Evolutionary conservation across 352 stramenopile species (phyloP).

Genomic region (Pythium plurisporium): DNA sequence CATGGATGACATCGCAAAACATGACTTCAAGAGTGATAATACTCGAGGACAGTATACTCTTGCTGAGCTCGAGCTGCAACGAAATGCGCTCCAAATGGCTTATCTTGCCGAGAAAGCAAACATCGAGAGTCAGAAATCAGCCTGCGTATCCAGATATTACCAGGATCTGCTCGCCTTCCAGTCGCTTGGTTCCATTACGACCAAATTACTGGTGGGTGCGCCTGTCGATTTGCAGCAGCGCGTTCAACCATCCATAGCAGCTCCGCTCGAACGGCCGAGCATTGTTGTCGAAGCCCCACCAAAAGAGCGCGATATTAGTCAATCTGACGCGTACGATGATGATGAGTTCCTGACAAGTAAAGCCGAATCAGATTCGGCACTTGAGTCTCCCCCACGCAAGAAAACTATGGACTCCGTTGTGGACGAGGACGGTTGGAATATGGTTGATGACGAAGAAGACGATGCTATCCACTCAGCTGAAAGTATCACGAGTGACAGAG

Average conservation of each 20-base stretch:
- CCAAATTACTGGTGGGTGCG: no score
- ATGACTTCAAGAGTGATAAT: neutral
- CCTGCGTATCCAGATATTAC: conserved; percentile 55
- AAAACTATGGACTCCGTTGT: neutral
- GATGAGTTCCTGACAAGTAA: conserved; percentile 35
- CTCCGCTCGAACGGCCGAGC: no score
- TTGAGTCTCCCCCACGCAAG: neutral
- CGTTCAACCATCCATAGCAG: no score
- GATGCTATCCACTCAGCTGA: conserved; percentile 5
- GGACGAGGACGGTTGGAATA: no score
- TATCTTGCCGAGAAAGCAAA: conserved; percentile 48
- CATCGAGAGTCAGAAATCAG: conserved; percentile 48
- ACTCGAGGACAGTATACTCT: neutral
- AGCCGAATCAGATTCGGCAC: neutral
- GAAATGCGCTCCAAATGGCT: conserved; percentile 36
- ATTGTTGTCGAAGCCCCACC: no score
- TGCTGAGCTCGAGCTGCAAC: conserved; percentile 19
- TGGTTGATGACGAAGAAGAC: neutral
- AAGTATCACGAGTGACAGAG: neutral
- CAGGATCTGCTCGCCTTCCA: conserved; percentile 58
- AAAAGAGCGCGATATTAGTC: neutral
- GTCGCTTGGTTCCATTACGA: conserved; percentile 30
- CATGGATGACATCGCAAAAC: conserved; percentile 1
- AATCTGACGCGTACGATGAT: conserved; percentile 6
- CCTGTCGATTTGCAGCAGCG: no score